phyloP scores from a whole-genome alignment of 805 yeast species.

The Ogataea minuta region DNA sequence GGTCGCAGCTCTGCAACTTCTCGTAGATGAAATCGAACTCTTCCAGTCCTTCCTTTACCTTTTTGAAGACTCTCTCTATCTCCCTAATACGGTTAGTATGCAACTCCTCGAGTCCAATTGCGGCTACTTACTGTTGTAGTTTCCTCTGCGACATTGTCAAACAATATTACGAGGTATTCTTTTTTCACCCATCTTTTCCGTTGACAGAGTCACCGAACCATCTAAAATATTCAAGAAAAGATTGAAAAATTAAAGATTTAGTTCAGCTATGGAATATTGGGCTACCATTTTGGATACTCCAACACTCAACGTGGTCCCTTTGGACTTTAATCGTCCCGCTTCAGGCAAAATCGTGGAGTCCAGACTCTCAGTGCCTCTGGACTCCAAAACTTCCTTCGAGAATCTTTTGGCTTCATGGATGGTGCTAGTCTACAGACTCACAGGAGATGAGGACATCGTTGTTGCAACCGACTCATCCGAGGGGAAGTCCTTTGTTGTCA shows the following conservation, averaged over 20 bases:
- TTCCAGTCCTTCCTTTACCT: constrained; percentile 87
- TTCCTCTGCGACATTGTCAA: constrained; percentile 46
- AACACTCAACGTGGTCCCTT: constrained; percentile 83
- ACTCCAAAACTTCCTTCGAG: constrained; percentile 38
- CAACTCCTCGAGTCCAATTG: neutral
- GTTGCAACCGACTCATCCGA: constrained; percentile 62
- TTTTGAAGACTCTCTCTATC: constrained; percentile 88
- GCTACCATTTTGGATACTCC: constrained; percentile 65
- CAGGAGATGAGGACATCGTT: constrained; percentile 95
- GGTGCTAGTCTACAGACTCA: constrained; percentile 69
- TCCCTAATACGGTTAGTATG: constrained; percentile 41
- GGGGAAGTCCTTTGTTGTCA: constrained; percentile 53
- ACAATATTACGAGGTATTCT: constrained; percentile 1
- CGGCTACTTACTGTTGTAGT: constrained; percentile 44
- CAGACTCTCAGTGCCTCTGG: constrained; percentile 37
- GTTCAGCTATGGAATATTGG: constrained; percentile 53
- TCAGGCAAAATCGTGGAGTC: constrained; percentile 69
- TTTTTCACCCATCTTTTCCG: constrained; percentile 2
- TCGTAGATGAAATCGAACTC: constrained; percentile 85
- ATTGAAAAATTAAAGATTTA: neutral
- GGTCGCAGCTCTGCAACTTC: constrained; percentile 76
- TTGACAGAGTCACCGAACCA: constrained; percentile 3
- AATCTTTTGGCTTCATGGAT: constrained; percentile 65
- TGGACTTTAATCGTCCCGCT: constrained; percentile 78
- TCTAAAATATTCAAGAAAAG: constrained; percentile 2